These are phyloP conservation scores for Bretziella fagacearum DNA, from an alignment of 2,329 filamentous ascomycete genomes.

Conservation along the genomic window DNA sequence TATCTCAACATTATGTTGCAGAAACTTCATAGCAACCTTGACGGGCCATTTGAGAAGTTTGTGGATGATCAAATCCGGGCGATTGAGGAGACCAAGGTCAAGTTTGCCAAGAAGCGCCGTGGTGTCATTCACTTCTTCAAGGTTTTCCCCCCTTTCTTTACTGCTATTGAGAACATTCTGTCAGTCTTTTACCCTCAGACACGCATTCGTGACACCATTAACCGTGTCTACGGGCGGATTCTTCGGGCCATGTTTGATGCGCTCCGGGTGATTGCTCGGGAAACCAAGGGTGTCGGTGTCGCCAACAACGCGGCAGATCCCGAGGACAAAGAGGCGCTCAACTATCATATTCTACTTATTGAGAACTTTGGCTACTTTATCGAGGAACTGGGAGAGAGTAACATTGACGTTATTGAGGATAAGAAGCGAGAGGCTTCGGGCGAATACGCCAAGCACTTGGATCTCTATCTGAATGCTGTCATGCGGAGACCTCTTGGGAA, in stretches of 20 bases:
- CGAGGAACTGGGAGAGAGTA: constrained; percentile 63
- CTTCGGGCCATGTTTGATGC: constrained; percentile 96
- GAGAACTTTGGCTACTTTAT: constrained; percentile 98
- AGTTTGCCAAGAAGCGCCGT: constrained; percentile 86
- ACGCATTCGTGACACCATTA: constrained; percentile 57
- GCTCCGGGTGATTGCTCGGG: constrained; percentile 76
- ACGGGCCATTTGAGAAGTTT: constrained; percentile 67
- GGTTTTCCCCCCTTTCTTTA: constrained; percentile 75
- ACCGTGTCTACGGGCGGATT: constrained; percentile 74
- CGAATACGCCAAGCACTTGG: constrained; percentile 76
- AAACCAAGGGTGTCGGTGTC: constrained; percentile 38
- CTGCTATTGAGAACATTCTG: constrained; percentile 71
- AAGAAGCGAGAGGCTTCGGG: constrained; percentile 65
- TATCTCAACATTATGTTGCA: constrained; percentile 67
- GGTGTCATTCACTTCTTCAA: constrained; percentile 92
- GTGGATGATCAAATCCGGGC: constrained; percentile 88
- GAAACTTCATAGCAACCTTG: constrained; percentile 58
- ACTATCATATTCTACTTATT: constrained; percentile 92
- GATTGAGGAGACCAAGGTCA: constrained; percentile 96
- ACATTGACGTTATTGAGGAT: constrained; percentile 59
- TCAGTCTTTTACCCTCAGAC: constrained; percentile 33
- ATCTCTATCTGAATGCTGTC: constrained; percentile 70
- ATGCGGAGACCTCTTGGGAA: constrained; percentile 81
- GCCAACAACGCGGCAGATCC: constrained; percentile 32
- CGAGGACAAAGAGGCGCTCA: constrained; percentile 91